These are phyloP conservation scores for Hyphopichia buzzinii DNA, from an alignment of 1,139 yeast species.

Conservation along the genomic window DNA sequence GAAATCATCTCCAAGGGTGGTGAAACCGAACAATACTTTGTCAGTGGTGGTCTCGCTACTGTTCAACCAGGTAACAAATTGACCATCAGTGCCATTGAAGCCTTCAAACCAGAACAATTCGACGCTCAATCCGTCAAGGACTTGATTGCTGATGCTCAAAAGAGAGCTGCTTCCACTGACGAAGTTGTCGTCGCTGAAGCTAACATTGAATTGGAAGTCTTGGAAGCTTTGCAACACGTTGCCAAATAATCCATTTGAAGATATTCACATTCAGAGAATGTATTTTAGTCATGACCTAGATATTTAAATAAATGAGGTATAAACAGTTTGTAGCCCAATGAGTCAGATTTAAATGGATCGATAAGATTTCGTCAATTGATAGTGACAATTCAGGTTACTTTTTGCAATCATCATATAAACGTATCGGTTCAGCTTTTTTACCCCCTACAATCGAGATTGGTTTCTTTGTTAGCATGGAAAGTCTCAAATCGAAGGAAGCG, in stretches of 20 bases:
- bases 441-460: too few relatives aligned
- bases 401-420: too few relatives aligned
- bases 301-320: conserved; percentile 1
- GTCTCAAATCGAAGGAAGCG: too few relatives aligned
- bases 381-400: too few relatives aligned
- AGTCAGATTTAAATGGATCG: too few relatives aligned
- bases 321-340: neutral
- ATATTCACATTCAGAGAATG: neutral
- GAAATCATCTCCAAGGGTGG: conserved; percentile 84
- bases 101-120: conserved; percentile 88
- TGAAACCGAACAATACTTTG: conserved; percentile 75
- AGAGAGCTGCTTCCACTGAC: conserved; percentile 81
- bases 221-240: conserved; percentile 88
- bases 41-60: conserved; percentile 96
- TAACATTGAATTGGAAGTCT: conserved; percentile 89
- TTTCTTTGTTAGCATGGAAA: too few relatives aligned
- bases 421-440: too few relatives aligned
- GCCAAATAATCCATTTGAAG: conserved; percentile 56
- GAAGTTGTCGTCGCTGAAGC: conserved; percentile 94
- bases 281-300: conserved; percentile 3
- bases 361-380: too few relatives aligned
- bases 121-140: conserved; percentile 77
- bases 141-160: conserved; percentile 91
- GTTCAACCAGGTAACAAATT: conserved; percentile 93
- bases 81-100: conserved; percentile 93